Percentiles rank a stretch among this genome's conserved stretches.
These are phyloP conservation scores for Vitis labrusca DNA, from an alignment of 164 flowering plant genomes.

Conservation along the genomic window DNA sequence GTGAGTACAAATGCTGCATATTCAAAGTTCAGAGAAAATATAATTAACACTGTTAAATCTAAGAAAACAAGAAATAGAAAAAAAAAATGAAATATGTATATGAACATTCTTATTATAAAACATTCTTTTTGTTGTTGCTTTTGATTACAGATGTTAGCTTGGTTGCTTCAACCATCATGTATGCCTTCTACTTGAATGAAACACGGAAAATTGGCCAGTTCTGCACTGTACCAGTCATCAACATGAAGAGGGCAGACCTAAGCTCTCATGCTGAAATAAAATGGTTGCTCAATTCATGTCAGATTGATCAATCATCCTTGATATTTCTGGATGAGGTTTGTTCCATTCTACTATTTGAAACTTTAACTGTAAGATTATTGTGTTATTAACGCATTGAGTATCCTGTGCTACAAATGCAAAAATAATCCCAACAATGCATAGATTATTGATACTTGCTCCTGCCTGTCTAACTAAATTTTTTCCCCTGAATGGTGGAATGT, in stretches of 20 bases:
- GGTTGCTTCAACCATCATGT: slow-evolving; percentile 54
- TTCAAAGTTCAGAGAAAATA: too few relatives aligned
- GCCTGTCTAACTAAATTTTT: background rate
- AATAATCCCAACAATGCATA: background rate
- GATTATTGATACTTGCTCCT: too few relatives aligned
- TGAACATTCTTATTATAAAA: too few relatives aligned
- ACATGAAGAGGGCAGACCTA: slow-evolving; percentile 60
- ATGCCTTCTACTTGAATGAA: slow-evolving; percentile 62
- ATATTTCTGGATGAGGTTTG: slow-evolving; percentile 64
- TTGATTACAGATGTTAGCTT: slow-evolving; percentile 54
- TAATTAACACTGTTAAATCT: too few relatives aligned
- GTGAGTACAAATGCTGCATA: too few relatives aligned
- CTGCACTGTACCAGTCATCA: slow-evolving; percentile 69
- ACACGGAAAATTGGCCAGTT: slow-evolving; percentile 32
- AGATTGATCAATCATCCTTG: slow-evolving; percentile 50
- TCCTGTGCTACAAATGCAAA: background rate
- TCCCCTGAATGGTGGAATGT: background rate
- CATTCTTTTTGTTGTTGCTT: background rate
- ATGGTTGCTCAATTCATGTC: slow-evolving; percentile 67
- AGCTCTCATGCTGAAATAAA: slow-evolving; percentile 46
- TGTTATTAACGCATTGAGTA: background rate
- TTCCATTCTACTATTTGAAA: background rate
- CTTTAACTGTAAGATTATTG: background rate
- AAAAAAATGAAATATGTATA: too few relatives aligned
- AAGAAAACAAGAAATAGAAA: too few relatives aligned